Percentiles rank a stretch among this genome's conserved stretches.
These are phyloP conservation scores for Licmophora abbreviata DNA, from an alignment of 108 stramenopile genomes.

Conservation along the genomic window DNA sequence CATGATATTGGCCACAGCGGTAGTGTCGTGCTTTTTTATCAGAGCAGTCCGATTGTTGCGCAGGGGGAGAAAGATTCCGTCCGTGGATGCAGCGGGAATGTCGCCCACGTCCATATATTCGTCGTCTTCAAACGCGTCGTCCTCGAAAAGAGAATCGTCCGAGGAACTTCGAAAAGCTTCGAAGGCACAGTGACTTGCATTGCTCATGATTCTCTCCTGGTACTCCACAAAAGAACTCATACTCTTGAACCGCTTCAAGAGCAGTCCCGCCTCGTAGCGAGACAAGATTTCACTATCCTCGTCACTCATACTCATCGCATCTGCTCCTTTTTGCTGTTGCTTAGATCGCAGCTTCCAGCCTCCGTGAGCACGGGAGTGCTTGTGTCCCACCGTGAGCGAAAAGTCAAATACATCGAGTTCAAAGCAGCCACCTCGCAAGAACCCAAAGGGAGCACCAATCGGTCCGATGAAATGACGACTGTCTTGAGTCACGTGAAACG, in stretches of 20 bases:
- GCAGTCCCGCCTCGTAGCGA: slow-evolving; percentile 50
- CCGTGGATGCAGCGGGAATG: slow-evolving; percentile 13
- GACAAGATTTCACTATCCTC: slow-evolving; percentile 19
- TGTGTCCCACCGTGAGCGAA: slow-evolving; percentile 18
- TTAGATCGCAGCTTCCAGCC: no score
- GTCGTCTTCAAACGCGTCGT: slow-evolving; percentile 43
- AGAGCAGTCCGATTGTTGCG: slow-evolving; percentile 36
- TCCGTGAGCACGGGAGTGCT: no score
- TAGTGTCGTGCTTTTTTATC: no score
- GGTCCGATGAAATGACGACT: slow-evolving; percentile 62
- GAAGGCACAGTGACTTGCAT: slow-evolving; percentile 48
- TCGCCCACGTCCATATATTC: slow-evolving; percentile 22
- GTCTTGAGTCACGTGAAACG: slow-evolving; percentile 39
- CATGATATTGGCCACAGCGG: slow-evolving; percentile 24
- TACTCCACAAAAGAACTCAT: slow-evolving; percentile 54
- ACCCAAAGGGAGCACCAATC: slow-evolving; percentile 84
- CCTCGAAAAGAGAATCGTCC: slow-evolving; percentile 33
- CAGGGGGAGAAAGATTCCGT: slow-evolving; percentile 68
- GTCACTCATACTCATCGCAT: background rate
- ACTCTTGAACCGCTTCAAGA: slow-evolving; percentile 63
- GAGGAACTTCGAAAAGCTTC: slow-evolving; percentile 32
- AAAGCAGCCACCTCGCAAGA: slow-evolving; percentile 67
- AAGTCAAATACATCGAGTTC: slow-evolving; percentile 75
- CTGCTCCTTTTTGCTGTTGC: slow-evolving; percentile 10
- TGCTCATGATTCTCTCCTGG: slow-evolving; percentile 32